phyloP scores from a whole-genome alignment of 371 early-diverging fungal species.

The Zychaea mexicana region DNA sequence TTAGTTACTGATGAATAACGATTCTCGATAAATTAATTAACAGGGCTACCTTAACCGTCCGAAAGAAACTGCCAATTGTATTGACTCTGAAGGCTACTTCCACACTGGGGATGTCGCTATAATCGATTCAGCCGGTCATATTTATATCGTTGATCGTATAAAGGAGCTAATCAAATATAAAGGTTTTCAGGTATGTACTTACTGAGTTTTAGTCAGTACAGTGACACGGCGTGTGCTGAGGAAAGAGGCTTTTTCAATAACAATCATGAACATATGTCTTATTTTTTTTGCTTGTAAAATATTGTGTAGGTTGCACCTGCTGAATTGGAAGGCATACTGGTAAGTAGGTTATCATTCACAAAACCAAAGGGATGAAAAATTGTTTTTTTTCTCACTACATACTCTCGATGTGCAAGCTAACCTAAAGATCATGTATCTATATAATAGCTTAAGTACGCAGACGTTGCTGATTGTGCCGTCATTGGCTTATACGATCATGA shows the following conservation, averaged over 20 bases:
- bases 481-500: constrained; percentile 55
- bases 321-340: constrained; percentile 44
- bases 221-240: too few relatives aligned
- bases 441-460: constrained; percentile 61
- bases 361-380: too few relatives aligned
- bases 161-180: constrained; percentile 82
- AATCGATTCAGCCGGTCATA: constrained; percentile 57
- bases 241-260: too few relatives aligned
- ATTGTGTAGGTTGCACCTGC: constrained; percentile 12
- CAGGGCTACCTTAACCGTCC: constrained; percentile 70
- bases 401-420: too few relatives aligned
- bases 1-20: too few relatives aligned
- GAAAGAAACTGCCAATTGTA: constrained; percentile 66
- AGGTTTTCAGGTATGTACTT: constrained; percentile 72
- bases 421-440: too few relatives aligned
- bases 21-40: too few relatives aligned
- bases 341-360: too few relatives aligned
- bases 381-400: too few relatives aligned
- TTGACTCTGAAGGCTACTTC: constrained; percentile 67
- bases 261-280: too few relatives aligned
- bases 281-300: too few relatives aligned
- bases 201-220: too few relatives aligned
- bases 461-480: constrained; percentile 75
- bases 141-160: constrained; percentile 70
- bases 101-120: constrained; percentile 85